phyloP scores from a whole-genome alignment of 768 basidiomycete genomes.

The Grammothele lineata region DNA sequence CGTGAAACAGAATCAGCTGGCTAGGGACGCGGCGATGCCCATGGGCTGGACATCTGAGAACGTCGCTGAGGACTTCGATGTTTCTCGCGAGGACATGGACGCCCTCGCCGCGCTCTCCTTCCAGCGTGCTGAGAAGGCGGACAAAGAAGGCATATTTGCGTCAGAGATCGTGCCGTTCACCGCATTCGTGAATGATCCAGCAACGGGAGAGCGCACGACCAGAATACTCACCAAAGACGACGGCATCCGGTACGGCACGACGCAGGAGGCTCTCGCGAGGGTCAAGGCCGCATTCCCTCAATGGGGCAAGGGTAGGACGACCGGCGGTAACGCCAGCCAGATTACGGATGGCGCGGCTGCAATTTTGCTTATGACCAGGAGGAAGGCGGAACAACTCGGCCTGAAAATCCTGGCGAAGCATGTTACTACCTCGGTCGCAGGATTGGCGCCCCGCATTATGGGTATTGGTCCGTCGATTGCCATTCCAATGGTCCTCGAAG shows the following conservation, averaged over 20 bases:
- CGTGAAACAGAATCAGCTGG: conserved; percentile 49
- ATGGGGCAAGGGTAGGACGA: conserved; percentile 70
- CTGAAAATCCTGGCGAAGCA: conserved; percentile 74
- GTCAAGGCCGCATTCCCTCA: conserved; percentile 78
- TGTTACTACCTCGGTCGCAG: conserved; percentile 66
- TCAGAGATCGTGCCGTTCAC: conserved; percentile 76
- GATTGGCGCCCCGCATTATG: conserved; percentile 82
- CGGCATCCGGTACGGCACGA: conserved; percentile 73
- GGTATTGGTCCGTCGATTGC: conserved; percentile 83
- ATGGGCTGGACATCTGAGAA: conserved; percentile 94
- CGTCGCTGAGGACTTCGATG: conserved; percentile 67
- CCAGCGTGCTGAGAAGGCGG: conserved; percentile 72
- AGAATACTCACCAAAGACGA: conserved; percentile 69
- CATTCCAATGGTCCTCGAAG: conserved; percentile 72
- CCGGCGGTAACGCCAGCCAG: conserved; percentile 85
- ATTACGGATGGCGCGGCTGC: conserved; percentile 84
- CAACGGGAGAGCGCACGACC: conserved; percentile 46
- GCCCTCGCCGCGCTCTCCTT: conserved; percentile 70
- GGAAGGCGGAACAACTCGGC: conserved; percentile 73
- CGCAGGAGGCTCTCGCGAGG: conserved; percentile 56
- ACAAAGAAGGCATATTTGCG: conserved; percentile 59
- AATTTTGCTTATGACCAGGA: conserved; percentile 74
- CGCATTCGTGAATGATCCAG: conserved; percentile 53
- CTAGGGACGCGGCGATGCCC: conserved; percentile 59
- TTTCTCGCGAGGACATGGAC: conserved; percentile 76